Evolutionary conservation across 139 green algal species (phyloP), one percentile per base, ranked within the genome.

Genomic region (Asterochloris sp.): DNA sequence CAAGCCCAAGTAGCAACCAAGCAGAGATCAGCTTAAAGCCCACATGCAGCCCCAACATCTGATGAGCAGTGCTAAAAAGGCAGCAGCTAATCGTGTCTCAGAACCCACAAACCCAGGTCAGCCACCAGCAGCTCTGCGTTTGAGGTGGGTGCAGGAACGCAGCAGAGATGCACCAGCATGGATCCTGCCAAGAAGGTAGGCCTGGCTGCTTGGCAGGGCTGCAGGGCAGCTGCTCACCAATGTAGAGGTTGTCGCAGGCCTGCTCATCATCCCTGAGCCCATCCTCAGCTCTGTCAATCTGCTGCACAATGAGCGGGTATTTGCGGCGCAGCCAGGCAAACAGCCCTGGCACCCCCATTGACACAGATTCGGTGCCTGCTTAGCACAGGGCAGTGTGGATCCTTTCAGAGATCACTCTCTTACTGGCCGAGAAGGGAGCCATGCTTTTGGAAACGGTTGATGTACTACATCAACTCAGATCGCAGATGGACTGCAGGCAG

Each of bases 221-320:
- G 47, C 26, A 13, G 10, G n/a, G 73, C 23, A 74, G 38, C 38
- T 54, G 74, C 88, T 89, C 87, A 89, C 92, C 92, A 11, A 94
- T 81, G 63, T 93, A 93, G 16, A 95, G 86, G 68, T 92, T 91
- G 83, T 95, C 91, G 69, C 90, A 94, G 10, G 85, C 62, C 16
- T 86, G 89, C 69, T 93, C 91, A 2, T 71, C 76, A 0, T 17
- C 71, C 15, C 61, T 38, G 23, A 61, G 61, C 26, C 76, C 13
- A 28, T 69, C 66, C 67, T 15, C 0, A 23, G 61, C 83, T 14
- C 83, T 68, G 12, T 29, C 74, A 64, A 74, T 75, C 73, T 88
- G 83, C 47, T 86, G 73, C 60, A 88, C 85, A 19, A 94, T 93
- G 12, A 84, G 64, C 0, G 89, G 87, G 73, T 91, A 94, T 12